Conservation (phyloP, 2,329 filamentous ascomycete genomes). For the Aspergillus jensenii region DNA sequence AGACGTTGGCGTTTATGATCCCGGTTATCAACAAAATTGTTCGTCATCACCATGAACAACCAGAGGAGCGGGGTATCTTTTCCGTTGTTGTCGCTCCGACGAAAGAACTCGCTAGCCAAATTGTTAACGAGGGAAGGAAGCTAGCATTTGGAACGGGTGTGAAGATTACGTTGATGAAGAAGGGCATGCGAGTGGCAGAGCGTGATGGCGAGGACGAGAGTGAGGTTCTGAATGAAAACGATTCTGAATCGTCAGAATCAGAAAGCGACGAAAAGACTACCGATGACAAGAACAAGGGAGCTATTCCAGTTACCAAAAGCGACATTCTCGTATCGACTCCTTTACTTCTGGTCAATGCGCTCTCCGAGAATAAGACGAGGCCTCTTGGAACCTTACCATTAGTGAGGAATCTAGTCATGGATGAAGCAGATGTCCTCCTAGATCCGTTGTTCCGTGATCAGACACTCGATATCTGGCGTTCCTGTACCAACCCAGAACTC, state of each 20-base stretch:
- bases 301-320: constrained; percentile 63
- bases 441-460: constrained; percentile 89
- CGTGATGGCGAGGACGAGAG: constrained; percentile 43
- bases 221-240: constrained; percentile 40
- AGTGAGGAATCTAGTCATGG: constrained; percentile 74
- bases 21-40: constrained; percentile 78
- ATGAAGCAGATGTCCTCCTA: constrained; percentile 93
- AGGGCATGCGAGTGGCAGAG: constrained; percentile 71
- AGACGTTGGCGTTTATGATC: constrained; percentile 90
- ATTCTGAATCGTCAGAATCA: constrained; percentile 39
- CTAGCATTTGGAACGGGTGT: constrained; percentile 74
- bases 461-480: constrained; percentile 79
- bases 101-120: constrained; percentile 77
- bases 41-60: constrained; percentile 50
- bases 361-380: constrained; percentile 52
- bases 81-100: constrained; percentile 76
- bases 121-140: constrained; percentile 80
- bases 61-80: constrained; percentile 59
- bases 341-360: constrained; percentile 71
- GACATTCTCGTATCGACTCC: constrained; percentile 82
- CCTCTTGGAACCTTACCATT: constrained; percentile 58
- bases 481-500: constrained; percentile 69
- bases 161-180: constrained; percentile 77
- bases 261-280: constrained; percentile 30
- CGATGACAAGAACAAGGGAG: constrained; percentile 27